phyloP scores from a whole-genome alignment of 2,329 filamentous ascomycete genomes.

The Juglanconis sp. region DNA sequence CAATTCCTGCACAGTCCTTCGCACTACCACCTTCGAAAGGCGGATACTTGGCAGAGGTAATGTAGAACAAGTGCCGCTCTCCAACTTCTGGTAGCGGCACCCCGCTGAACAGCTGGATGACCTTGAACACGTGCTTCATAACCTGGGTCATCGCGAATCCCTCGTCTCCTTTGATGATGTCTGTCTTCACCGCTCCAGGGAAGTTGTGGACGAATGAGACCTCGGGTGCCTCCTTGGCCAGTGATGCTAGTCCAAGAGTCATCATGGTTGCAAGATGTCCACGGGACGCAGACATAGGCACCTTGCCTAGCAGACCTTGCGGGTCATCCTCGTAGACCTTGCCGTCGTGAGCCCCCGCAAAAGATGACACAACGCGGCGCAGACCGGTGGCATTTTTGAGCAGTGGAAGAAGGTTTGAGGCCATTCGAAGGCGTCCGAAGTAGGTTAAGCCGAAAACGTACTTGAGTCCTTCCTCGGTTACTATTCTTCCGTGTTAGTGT shows the following conservation, averaged over 20 bases:
- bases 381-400: constrained; percentile 44
- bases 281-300: constrained; percentile 36
- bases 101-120: constrained; percentile 18
- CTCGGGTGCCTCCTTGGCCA: constrained; percentile 42
- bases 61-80: constrained; percentile 36
- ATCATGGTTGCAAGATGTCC: constrained; percentile 48
- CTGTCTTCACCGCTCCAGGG: constrained; percentile 36
- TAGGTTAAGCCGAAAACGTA: constrained; percentile 48
- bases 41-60: constrained; percentile 34
- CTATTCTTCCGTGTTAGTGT: constrained; percentile 28
- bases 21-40: constrained; percentile 20
- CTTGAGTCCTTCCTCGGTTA: constrained; percentile 56
- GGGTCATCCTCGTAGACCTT: constrained; percentile 44
- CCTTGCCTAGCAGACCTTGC: constrained; percentile 32
- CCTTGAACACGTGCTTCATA: constrained; percentile 26
- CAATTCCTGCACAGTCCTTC: constrained; percentile 23
- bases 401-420: constrained; percentile 54
- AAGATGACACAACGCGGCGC: constrained; percentile 53
- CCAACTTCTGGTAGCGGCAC: constrained; percentile 29
- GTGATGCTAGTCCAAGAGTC: constrained; percentile 45
- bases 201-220: constrained; percentile 39
- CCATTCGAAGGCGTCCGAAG: constrained; percentile 57
- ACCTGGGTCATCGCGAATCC: constrained; percentile 19
- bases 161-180: constrained; percentile 23
- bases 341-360: constrained; percentile 51